A percentile compares a stretch with the other conserved stretches of the same genome.
Evolutionary conservation across 768 basidiomycete species (phyloP).

Genomic region (Agaricus subrufescens): DNA sequence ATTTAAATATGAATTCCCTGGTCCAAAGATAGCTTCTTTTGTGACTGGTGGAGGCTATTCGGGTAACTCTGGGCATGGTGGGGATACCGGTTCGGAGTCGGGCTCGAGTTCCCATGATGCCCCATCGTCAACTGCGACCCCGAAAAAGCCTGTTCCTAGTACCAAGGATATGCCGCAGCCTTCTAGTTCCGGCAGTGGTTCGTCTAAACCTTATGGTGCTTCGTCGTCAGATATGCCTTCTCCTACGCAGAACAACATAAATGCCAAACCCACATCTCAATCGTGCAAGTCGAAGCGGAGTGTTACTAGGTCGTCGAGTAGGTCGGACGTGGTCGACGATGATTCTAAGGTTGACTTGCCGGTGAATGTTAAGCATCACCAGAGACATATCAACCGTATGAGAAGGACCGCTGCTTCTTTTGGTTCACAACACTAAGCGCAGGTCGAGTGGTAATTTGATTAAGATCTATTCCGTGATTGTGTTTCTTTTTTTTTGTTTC

Average conservation of each 20-base stretch:
- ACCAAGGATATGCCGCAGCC: too few relatives aligned
- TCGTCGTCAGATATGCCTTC: too few relatives aligned
- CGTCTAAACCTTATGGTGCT: too few relatives aligned
- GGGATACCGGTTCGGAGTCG: not conserved
- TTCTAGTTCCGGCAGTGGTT: too few relatives aligned
- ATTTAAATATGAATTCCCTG: slow-evolving; percentile 41
- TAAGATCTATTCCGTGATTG: too few relatives aligned
- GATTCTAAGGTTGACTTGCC: not conserved
- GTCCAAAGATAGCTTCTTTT: slow-evolving; percentile 43
- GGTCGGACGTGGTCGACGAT: not conserved
- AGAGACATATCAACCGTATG: slow-evolving; percentile 27
- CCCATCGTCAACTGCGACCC: not conserved
- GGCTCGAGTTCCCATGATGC: slow-evolving; percentile 3
- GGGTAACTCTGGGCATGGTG: not conserved
- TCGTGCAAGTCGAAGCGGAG: slow-evolving; percentile 4
- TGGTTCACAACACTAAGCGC: too few relatives aligned
- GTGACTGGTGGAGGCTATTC: slow-evolving; percentile 18
- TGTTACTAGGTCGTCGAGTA: not conserved
- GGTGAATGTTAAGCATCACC: slow-evolving; percentile 15
- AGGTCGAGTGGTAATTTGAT: too few relatives aligned
- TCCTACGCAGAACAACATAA: not conserved
- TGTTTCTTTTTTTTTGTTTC: not conserved
- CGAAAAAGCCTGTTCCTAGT: not conserved
- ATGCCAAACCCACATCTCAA: not conserved
- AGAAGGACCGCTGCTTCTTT: slow-evolving; percentile 23